Evolutionary conservation across 2,329 filamentous ascomycete species (phyloP).

Genomic region (Metarhizium anisopliae): DNA sequence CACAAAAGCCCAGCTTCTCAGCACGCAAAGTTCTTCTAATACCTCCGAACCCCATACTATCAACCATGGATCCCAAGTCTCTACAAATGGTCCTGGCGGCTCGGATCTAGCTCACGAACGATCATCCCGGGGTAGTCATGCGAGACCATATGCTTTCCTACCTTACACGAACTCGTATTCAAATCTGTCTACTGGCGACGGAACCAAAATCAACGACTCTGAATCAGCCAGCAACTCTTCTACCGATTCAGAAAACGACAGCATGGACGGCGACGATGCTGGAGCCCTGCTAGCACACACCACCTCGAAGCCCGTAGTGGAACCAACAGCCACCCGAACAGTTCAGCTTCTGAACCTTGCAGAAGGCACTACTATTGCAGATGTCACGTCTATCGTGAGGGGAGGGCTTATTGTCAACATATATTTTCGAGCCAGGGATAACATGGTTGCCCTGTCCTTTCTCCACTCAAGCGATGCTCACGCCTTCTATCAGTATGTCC

Average conservation of each 20-base stretch:
- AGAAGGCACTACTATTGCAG: conserved; percentile 52
- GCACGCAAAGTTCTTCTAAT: background rate
- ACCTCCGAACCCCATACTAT: background rate
- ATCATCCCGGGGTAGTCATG: background rate
- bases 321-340: conserved; percentile 41
- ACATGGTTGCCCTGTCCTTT: conserved; percentile 60
- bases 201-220: background rate
- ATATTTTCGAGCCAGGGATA: conserved; percentile 50
- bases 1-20: conserved; percentile 1
- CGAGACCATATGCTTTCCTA: background rate
- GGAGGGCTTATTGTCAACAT: conserved; percentile 66
- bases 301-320: conserved; percentile 3
- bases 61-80: background rate
- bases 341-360: conserved; percentile 55
- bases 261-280: background rate
- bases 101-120: background rate
- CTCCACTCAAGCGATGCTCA: conserved; percentile 52
- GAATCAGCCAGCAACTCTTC: background rate
- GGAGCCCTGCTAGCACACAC: background rate
- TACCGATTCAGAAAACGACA: background rate
- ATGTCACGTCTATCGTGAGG: conserved; percentile 55
- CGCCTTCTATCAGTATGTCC: conserved; percentile 56
- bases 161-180: background rate
- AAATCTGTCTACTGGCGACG: background rate
- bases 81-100: background rate